These are phyloP conservation scores for Mesembryanthemum crystallinum DNA, from an alignment of 148 eudicot species.

Conservation along the genomic window DNA sequence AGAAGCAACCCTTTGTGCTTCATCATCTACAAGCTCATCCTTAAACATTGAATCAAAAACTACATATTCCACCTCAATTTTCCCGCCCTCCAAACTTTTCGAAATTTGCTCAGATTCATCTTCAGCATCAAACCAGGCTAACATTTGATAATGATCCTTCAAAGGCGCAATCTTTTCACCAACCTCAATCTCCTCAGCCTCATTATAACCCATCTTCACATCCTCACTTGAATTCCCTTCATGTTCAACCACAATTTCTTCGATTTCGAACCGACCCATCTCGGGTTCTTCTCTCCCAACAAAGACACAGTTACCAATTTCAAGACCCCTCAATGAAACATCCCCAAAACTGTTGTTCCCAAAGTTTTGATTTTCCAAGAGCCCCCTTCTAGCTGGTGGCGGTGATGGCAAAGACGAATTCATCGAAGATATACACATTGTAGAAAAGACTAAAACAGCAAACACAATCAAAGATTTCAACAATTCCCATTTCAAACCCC, in stretches of 20 bases:
- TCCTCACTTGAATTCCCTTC: not conserved
- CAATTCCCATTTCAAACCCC: slow-evolving; percentile 35
- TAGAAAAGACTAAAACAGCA: slow-evolving; percentile 34
- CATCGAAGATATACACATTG: slow-evolving; percentile 42
- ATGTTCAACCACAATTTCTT: not conserved
- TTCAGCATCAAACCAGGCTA: not conserved
- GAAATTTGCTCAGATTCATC: not conserved
- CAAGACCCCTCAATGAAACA: slow-evolving; percentile 17
- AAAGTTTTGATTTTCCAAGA: slow-evolving; percentile 12
- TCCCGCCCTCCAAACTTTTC: not conserved
- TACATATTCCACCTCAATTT: not conserved
- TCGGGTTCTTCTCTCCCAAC: slow-evolving; percentile 7
- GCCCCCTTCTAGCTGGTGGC: slow-evolving; percentile 7
- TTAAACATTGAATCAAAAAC: not conserved
- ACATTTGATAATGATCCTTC: not conserved
- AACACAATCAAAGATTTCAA: slow-evolving; percentile 39
- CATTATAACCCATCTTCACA: slow-evolving; percentile 11
- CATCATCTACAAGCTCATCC: slow-evolving; percentile 2
- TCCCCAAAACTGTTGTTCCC: slow-evolving; percentile 8
- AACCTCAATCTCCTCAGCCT: not conserved
- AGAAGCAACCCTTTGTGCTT: slow-evolving; percentile 1
- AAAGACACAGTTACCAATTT: slow-evolving; percentile 10
- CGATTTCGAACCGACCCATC: slow-evolving; percentile 8
- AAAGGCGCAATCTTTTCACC: not conserved
- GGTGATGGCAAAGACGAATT: slow-evolving; percentile 30